These are phyloP conservation scores for Plasmodium vivax DNA, from an alignment of 169 alveolate species.

Conservation along the genomic window DNA sequence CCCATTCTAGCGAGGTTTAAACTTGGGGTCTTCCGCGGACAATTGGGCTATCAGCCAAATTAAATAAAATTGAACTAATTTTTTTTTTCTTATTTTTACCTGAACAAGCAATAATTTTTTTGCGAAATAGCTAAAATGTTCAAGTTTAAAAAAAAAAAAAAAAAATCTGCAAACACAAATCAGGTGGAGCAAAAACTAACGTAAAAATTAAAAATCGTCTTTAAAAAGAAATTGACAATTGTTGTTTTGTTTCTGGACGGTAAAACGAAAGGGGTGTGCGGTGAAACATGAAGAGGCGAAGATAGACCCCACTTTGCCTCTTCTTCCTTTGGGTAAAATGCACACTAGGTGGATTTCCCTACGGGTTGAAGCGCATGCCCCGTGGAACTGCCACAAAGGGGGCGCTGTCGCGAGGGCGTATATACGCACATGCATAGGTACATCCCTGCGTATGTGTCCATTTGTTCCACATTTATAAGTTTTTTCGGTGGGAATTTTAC, in stretches of 20 bases:
- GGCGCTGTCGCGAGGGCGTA: background rate
- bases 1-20: background rate
- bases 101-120: constrained; percentile 29
- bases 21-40: constrained; percentile 6
- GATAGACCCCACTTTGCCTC: background rate
- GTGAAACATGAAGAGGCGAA: background rate
- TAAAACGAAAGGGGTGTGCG: background rate
- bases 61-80: background rate
- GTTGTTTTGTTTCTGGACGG: background rate
- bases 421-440: background rate
- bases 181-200: background rate
- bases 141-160: constrained; percentile 29
- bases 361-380: background rate
- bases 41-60: background rate
- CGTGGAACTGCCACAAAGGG: constrained; percentile 5
- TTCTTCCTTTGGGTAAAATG: background rate
- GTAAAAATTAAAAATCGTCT: constrained; percentile 18
- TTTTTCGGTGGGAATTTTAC: background rate
- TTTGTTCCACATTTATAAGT: background rate
- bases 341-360: background rate
- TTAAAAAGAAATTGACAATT: constrained; percentile 11
- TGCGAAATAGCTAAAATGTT: constrained; percentile 57
- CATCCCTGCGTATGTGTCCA: background rate
- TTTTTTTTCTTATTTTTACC: background rate
- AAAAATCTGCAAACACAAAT: constrained; percentile 10